phyloP scores from a whole-genome alignment of 1,139 yeast species.

The Blastobotrys serpentis region DNA sequence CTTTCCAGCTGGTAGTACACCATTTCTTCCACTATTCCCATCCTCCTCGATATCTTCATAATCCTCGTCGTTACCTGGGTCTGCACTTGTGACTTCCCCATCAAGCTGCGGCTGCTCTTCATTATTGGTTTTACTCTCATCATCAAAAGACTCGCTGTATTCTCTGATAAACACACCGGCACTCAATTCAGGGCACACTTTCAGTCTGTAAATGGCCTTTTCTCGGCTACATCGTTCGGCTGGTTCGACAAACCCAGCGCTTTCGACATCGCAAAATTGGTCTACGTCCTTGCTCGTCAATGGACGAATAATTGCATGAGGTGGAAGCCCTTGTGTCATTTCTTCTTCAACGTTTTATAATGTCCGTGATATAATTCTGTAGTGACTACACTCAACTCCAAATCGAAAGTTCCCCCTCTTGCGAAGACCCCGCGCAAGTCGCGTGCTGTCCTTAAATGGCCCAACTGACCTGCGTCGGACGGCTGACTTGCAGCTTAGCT shows the following conservation, averaged over 20 bases:
- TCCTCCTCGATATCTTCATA: conserved; percentile 26
- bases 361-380: too few species aligned
- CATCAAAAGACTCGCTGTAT: conserved; percentile 38
- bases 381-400: too few species aligned
- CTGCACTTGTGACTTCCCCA: conserved; percentile 1
- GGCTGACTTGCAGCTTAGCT: too few species aligned
- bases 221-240: conserved; percentile 65
- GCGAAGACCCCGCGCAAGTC: not conserved
- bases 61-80: conserved; percentile 23
- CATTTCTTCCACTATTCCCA: conserved; percentile 26
- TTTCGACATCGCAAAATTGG: conserved; percentile 61
- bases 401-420: not conserved
- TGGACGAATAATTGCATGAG: conserved; percentile 80
- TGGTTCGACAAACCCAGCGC: conserved; percentile 58
- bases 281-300: conserved; percentile 67
- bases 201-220: conserved; percentile 66
- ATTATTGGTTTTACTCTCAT: conserved; percentile 15
- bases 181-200: conserved; percentile 84
- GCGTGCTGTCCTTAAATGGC: too few species aligned
- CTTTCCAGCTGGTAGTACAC: conserved; percentile 46
- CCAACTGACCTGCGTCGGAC: too few species aligned
- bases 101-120: conserved; percentile 13
- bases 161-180: conserved; percentile 82
- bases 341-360: too few species aligned
- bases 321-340: conserved; percentile 44